phyloP scores from a whole-genome alignment of 164 flowering plant species.

The Brasenia schreberi region DNA sequence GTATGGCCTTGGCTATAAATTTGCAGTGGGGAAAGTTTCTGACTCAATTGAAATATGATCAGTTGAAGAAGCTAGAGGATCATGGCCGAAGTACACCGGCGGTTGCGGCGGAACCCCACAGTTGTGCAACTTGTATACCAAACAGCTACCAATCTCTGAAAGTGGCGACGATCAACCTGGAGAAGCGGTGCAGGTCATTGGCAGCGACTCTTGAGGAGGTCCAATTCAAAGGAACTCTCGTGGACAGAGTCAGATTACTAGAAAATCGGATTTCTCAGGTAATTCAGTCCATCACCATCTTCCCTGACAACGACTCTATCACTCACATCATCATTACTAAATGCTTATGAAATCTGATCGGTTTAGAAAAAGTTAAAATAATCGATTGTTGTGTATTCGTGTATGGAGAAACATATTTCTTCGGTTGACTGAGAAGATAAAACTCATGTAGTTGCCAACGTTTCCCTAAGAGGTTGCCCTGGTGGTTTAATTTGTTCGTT shows the following conservation, averaged over 20 bases:
- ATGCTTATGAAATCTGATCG: neutral
- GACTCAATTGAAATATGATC: neutral
- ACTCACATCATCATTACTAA: neutral
- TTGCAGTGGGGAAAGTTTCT: neutral
- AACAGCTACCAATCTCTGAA: neutral
- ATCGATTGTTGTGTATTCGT: neutral
- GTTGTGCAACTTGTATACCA: neutral
- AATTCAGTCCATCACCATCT: neutral
- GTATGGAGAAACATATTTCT: too few species aligned
- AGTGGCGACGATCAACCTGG: neutral
- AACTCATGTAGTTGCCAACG: too few species aligned
- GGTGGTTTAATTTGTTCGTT: too few species aligned
- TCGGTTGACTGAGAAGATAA: too few species aligned
- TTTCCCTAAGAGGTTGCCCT: too few species aligned
- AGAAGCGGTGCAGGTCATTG: constrained; percentile 4
- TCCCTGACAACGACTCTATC: neutral
- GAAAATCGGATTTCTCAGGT: constrained; percentile 8
- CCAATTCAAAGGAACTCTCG: constrained; percentile 7
- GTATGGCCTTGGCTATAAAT: too few species aligned
- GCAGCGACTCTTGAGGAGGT: constrained; percentile 5
- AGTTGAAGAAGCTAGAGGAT: constrained; percentile 9
- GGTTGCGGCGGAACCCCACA: neutral
- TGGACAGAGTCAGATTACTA: constrained; percentile 2
- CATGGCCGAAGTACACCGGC: neutral
- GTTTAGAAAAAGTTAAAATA: neutral